Evolutionary conservation across 1,139 yeast genomes (phyloP), one percentile per base, ranked within the genome.

Genomic region (Eremothecium coryli): DNA sequence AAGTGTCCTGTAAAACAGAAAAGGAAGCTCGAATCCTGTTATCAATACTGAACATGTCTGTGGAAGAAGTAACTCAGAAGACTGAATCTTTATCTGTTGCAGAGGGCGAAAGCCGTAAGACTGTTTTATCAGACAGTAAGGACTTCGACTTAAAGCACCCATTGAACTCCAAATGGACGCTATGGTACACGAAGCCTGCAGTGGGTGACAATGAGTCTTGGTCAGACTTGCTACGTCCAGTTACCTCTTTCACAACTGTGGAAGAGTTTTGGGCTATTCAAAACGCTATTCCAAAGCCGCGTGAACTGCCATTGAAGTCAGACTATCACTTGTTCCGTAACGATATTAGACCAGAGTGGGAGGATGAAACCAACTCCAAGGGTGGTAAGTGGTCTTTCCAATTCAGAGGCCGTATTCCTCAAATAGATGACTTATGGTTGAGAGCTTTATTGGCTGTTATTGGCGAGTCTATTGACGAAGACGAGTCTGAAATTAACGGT

Each of bases 181-280:
- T 90, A 56, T 90, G 98, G 98, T 90, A 86, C 70, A 84, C 95
- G 40, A 86, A 86, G 67, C 96, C 97, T 42, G 79, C 85, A 48
- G 76, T 80, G 41, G 80, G 73, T 56, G 70, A 68, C 50, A 69
- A 69, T 46, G 96, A 85, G 62, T 78, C 86, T 55, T 90, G 98
- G 98, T 76, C 84, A 42, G 95, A 86, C 56, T 72, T 86, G 49
- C 71, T 90, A 57, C 88, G 88, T 66, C 94, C 95, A 40, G 94
- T 90, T 35, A 93, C 88, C 50, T 76, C 94, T 22, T 85, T 90
- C 51, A 72, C 79, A 35, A 78, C 95, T 18, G 97, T 90, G 32
- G 99, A 90, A 66, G 97, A 90, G 63, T 90, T 90, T 67, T 90
- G 99, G 99, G 99, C 98, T 18, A 82, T 88, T 47, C 84, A 77